phyloP scores from a whole-genome alignment of 768 basidiomycete species.

The Lactifluus echinatus region DNA sequence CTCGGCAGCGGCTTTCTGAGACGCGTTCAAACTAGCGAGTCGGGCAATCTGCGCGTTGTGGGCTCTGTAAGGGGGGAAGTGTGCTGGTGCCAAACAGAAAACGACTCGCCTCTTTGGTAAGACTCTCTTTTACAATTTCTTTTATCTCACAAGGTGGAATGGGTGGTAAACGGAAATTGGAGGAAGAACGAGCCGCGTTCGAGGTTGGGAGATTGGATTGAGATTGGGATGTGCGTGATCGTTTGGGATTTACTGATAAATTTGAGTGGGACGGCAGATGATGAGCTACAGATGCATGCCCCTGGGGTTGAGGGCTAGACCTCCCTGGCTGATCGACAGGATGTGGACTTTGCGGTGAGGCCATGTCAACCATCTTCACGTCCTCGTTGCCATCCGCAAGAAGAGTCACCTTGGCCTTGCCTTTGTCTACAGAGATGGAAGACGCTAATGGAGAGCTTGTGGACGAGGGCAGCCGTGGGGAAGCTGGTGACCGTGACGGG shows the following conservation, averaged over 20 bases:
- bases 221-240: slow-evolving; percentile 2
- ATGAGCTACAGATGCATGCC: not conserved
- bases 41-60: slow-evolving; percentile 7
- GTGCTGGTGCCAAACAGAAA: not conserved
- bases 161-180: slow-evolving; percentile 9
- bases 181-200: slow-evolving; percentile 1
- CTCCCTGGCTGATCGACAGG: slow-evolving; percentile 8
- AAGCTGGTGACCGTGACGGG: not conserved
- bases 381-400: slow-evolving; percentile 6
- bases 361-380: slow-evolving; percentile 11
- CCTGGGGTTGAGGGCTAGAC: slow-evolving; percentile 9
- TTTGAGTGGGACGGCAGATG: not conserved
- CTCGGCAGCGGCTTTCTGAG: slow-evolving; percentile 9
- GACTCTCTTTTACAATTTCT: slow-evolving; percentile 14
- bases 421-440: slow-evolving; percentile 6
- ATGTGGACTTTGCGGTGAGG: slow-evolving; percentile 1
- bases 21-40: slow-evolving; percentile 11
- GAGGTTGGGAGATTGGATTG: not conserved
- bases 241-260: slow-evolving; percentile 2
- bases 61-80: not conserved
- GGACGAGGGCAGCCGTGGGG: not conserved
- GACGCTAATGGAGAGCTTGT: not conserved
- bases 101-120: slow-evolving; percentile 9
- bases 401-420: slow-evolving; percentile 11
- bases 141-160: slow-evolving; percentile 8